A percentile compares a stretch with the other conserved stretches of the same genome.
phyloP scores from a whole-genome alignment of 139 green algal genomes.

The Chlamydomonas applanata region DNA sequence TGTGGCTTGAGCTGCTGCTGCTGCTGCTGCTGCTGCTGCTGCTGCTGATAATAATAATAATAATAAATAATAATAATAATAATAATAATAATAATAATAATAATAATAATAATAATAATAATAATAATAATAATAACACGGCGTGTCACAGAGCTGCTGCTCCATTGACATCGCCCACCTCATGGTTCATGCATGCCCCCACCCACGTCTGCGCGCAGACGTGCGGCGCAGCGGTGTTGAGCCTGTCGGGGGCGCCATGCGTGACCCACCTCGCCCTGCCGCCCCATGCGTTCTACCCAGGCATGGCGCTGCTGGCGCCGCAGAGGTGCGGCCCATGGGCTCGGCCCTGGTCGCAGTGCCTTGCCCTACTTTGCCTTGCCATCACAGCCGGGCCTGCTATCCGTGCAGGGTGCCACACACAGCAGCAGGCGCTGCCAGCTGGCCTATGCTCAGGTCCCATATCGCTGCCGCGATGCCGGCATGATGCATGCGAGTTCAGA shows the following conservation, averaged over 20 bases:
- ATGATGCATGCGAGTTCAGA: background rate
- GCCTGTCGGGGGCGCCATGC: background rate
- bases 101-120: no score
- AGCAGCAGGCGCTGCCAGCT: background rate
- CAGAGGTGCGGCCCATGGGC: background rate
- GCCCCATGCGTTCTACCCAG: background rate
- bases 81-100: no score
- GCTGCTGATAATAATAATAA: no score
- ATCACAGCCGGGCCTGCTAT: background rate
- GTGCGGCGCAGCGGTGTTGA: conserved; percentile 1
- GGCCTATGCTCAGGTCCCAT: no score
- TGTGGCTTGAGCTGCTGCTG: no score
- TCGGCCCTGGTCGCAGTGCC: background rate
- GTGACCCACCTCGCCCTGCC: background rate
- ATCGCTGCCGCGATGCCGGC: no score
- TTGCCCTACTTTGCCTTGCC: background rate
- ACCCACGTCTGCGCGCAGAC: background rate
- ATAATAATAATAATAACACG: no score
- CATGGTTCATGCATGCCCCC: no score
- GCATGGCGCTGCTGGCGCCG: background rate
- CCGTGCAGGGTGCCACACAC: background rate
- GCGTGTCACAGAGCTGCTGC: no score
- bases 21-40: no score
- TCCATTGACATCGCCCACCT: no score
- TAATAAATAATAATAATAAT: no score